Conservation (phyloP, 768 basidiomycete species). For the Russula sp. region DNA sequence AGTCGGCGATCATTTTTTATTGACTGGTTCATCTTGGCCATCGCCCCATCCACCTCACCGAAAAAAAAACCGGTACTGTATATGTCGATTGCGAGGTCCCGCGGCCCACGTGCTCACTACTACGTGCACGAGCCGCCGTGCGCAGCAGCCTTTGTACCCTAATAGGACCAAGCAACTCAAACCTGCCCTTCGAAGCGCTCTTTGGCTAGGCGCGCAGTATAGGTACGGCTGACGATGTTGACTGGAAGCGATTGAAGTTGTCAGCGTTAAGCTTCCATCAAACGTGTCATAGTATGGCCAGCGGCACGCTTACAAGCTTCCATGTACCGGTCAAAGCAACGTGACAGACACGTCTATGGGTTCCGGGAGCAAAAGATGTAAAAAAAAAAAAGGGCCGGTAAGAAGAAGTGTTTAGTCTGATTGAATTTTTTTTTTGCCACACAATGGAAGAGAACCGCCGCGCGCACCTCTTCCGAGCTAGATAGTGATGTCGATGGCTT, state of each 20-base stretch:
- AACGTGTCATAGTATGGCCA: background rate
- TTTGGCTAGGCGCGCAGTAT: constrained; percentile 50
- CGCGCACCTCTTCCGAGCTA: constrained; percentile 68
- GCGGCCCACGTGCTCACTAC: constrained; percentile 5
- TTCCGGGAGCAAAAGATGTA: background rate
- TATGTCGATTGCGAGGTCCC: background rate
- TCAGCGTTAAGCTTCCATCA: background rate
- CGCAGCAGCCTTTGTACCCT: background rate
- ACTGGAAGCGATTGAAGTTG: constrained; percentile 38
- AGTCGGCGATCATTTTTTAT: constrained; percentile 1
- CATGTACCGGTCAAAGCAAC: constrained; percentile 78
- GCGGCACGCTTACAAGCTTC: constrained; percentile 65
- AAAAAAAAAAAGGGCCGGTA: background rate
- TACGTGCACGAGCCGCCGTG: background rate
- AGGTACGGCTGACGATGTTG: constrained; percentile 69
- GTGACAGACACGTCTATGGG: constrained; percentile 60
- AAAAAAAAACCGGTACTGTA: background rate
- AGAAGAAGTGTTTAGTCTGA: background rate
- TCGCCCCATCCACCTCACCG: background rate
- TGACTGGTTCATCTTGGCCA: constrained; percentile 4
- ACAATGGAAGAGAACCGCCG: constrained; percentile 8
- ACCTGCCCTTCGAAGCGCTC: constrained; percentile 36
- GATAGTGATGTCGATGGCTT: constrained; percentile 69
- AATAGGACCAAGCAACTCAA: background rate
- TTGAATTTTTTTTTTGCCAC: background rate